Conservation (phyloP, 768 basidiomycete species). For the Chiua virens region DNA sequence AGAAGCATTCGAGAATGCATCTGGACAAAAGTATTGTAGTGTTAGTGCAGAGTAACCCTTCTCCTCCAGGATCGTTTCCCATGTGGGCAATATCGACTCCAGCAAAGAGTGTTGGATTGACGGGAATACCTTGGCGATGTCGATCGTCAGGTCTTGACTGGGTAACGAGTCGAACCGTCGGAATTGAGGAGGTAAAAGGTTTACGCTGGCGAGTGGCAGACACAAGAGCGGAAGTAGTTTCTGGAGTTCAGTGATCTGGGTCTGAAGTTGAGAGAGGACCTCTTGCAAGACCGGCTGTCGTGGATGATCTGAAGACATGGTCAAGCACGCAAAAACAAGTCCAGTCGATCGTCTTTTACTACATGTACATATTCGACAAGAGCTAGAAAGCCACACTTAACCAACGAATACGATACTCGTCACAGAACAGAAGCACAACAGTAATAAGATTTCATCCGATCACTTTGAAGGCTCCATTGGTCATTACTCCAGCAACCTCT, state of each 20-base stretch:
- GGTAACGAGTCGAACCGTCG: constrained; percentile 42
- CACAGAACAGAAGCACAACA: neutral
- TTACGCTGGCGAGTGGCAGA: constrained; percentile 55
- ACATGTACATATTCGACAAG: neutral
- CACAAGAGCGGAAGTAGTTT: constrained; percentile 56
- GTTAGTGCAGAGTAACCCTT: constrained; percentile 45
- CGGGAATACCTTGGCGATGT: constrained; percentile 40
- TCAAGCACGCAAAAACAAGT: neutral
- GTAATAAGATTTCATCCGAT: constrained; percentile 11
- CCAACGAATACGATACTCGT: neutral
- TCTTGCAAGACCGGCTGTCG: constrained; percentile 26
- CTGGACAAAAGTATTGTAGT: constrained; percentile 76
- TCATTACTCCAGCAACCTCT: constrained; percentile 48
- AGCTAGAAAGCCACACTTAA: neutral
- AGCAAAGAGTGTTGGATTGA: constrained; percentile 66
- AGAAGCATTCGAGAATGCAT: constrained; percentile 52
- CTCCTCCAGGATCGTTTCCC: constrained; percentile 58
- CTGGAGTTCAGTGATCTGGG: constrained; percentile 47
- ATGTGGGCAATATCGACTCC: constrained; percentile 64
- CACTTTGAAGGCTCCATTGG: constrained; percentile 64
- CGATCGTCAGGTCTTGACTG: constrained; percentile 14
- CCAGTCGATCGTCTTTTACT: too few relatives aligned
- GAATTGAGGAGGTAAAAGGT: constrained; percentile 61
- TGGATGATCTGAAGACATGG: constrained; percentile 12
- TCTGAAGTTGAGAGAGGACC: constrained; percentile 44